These are phyloP conservation scores for Venustampulla echinocandica DNA, from an alignment of 495 filamentous ascomycete species.

Conservation along the genomic window DNA sequence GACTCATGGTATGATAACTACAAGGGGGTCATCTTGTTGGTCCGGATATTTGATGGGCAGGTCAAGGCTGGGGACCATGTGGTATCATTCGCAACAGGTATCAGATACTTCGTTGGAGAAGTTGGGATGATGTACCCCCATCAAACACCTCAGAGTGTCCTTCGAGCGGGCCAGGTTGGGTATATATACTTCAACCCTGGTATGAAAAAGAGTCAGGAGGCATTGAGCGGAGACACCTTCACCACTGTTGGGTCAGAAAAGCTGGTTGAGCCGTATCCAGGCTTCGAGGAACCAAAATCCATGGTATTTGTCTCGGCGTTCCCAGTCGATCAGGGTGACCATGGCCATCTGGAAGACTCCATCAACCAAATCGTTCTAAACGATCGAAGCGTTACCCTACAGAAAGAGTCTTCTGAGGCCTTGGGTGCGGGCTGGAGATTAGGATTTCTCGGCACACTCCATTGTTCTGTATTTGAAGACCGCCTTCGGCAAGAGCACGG, in stretches of 20 bases:
- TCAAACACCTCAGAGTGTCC: constrained; percentile 67
- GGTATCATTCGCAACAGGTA: constrained; percentile 72
- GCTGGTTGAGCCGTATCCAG: constrained; percentile 69
- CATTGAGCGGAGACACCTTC: constrained; percentile 92
- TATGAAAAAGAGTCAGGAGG: constrained; percentile 92
- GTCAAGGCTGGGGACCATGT: constrained; percentile 76
- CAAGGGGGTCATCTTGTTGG: constrained; percentile 84
- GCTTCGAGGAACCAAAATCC: constrained; percentile 94
- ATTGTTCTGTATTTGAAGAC: constrained; percentile 97
- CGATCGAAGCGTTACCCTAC: constrained; percentile 85
- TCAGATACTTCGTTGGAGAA: constrained; percentile 87
- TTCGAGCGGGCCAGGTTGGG: constrained; percentile 89
- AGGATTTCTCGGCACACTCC: constrained; percentile 90
- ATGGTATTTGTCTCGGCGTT: constrained; percentile 99
- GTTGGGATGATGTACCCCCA: constrained; percentile 94
- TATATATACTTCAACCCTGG: constrained; percentile 96
- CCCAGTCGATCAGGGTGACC: constrained; percentile 81
- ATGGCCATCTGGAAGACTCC: constrained; percentile 82
- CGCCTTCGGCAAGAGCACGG: constrained; percentile 92
- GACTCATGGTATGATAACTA: constrained; percentile 98
- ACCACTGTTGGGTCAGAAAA: constrained; percentile 76
- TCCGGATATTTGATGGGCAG: constrained; percentile 84
- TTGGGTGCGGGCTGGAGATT: constrained; percentile 89
- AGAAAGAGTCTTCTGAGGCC: constrained; percentile 89
- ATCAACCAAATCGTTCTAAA: constrained; percentile 91